Base-by-base conservation (phyloP, 352 stramenopile genomes). In the Phytophthora quininea region DNA sequence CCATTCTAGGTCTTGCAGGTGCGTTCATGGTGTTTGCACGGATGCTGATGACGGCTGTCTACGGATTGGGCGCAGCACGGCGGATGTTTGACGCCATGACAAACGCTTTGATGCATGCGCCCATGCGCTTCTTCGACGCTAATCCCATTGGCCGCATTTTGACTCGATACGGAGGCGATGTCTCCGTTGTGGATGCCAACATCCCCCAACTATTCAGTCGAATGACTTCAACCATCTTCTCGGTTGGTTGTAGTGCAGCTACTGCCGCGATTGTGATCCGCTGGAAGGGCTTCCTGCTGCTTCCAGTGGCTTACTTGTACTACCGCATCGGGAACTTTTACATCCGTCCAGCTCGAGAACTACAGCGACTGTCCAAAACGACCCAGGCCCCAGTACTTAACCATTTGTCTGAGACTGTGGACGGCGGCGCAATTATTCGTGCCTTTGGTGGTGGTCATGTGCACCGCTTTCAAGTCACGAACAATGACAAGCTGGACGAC, bases 121-220 rank as follows among this genome's bases (percentile, higher is more conserved):
- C 94, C 3, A 88, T 98, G 62, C 64, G 82, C 6, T 98, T 98
- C 68, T 98, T 98, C 74, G 93, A 98, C 69, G 90, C 88, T 2
- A 98, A 97, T 52, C 94, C 93, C 4, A 78, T 94, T 2, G 92
- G 91, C 1, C 79, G 91, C 7, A 97, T 98, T 54, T 45, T 98
- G 2, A 97, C 96, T 30, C 79, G 95, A 4, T 98, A 98, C 76
- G 79, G 79, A 3, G 86, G 86, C 5, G 94, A 98, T 66, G 95
- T 98, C 55, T 91, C 96, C 33, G 90, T 89, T 9, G 78, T 98
- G 31, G 93, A 98, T 73, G 74, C 97, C 3, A 84, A 91, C 38
- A 73, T 93, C 2, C 74, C 83, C 8, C 77, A 72, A 10, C 40
- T 73, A 0, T 81, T 86, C 14, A 80, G 66, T 24, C 70, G 66